phyloP scores from a whole-genome alignment of 2,329 filamentous ascomycete species.

The Pseudonectria foliicola region DNA sequence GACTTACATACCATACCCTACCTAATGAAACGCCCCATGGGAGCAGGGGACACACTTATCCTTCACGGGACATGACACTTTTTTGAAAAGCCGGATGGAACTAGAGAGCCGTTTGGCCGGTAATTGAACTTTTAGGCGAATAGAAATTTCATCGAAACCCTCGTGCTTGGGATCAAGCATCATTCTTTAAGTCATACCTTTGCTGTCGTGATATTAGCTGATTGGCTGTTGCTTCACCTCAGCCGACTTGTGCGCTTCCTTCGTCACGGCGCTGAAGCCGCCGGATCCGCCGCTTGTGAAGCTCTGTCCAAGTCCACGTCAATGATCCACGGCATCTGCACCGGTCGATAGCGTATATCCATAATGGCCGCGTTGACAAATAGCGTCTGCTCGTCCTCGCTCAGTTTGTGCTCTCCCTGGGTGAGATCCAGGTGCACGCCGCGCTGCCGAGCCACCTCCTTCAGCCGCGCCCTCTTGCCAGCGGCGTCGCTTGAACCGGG shows the following conservation, averaged over 20 bases:
- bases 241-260: too few relatives aligned
- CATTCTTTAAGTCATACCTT: too few relatives aligned
- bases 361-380: constrained; percentile 55
- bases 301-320: constrained; percentile 36
- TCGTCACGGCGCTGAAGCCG: too few relatives aligned
- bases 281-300: not conserved
- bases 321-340: constrained; percentile 47
- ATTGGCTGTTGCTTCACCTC: too few relatives aligned
- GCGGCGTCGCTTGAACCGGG: constrained; percentile 10
- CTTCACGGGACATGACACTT: constrained; percentile 2
- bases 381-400: constrained; percentile 41
- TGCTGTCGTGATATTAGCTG: too few relatives aligned
- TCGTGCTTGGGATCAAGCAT: too few relatives aligned
- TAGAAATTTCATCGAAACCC: too few relatives aligned
- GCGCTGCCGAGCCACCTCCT: constrained; percentile 18
- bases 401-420: constrained; percentile 23
- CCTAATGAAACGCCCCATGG: too few relatives aligned
- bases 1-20: too few relatives aligned
- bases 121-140: constrained; percentile 4
- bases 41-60: too few relatives aligned
- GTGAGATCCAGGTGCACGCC: constrained; percentile 33
- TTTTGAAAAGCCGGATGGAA: constrained; percentile 1
- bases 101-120: not conserved
- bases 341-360: constrained; percentile 31
- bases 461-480: constrained; percentile 11